Evolutionary conservation across 164 flowering plant species (phyloP), one percentile per base, ranked within the genome.

Genomic region (Aristolochia californica): DNA sequence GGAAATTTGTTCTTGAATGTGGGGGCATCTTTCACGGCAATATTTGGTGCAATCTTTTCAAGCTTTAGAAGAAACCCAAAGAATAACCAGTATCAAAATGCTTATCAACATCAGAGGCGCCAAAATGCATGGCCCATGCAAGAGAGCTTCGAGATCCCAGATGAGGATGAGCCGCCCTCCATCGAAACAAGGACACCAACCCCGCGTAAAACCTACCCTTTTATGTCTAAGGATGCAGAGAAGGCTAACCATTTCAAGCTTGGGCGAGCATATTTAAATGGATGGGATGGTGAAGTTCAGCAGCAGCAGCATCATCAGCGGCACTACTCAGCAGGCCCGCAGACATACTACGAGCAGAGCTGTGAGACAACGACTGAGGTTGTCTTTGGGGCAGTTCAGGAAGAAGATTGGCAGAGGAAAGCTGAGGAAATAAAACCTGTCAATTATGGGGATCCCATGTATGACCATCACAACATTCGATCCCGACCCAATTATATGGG

Each of bases 381-480:
- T 17, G 82, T 86, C 14, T 91, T 88, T 73, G 96, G 98, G 45
- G 96, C 98, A 48, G 88, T 84, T 57, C 96, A 88, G 65, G 94
- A 87, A 66, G 78, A 81, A 62, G 76, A 66, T 8, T 70, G 69
- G 22, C 69, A 68, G 55, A 77, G 55, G 1, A 72, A 74, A 57
- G 51, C 77, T 16, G 66, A 64, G 57, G 85, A 77, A 38, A 76
- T 83, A 15, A 81, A 83, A 72, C 82, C 91, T 48, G 70, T 80
- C 13, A 75, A 85, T 53, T 78, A 83, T 70, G 84, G 83, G 30
- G 73, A 70, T 70, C 65, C 80, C 5, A 34, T 65, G 13, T 74
- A 65, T 67, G 68, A 74, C 63, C 79, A 76, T 60, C 80, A 78
- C 45, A 77, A 73, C 56, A 57, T 83, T 38, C 85, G 80, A 9